Base-by-base conservation (phyloP, 192 early-diverging fungal genomes). In the Rhizoclosmatium globosum region DNA sequence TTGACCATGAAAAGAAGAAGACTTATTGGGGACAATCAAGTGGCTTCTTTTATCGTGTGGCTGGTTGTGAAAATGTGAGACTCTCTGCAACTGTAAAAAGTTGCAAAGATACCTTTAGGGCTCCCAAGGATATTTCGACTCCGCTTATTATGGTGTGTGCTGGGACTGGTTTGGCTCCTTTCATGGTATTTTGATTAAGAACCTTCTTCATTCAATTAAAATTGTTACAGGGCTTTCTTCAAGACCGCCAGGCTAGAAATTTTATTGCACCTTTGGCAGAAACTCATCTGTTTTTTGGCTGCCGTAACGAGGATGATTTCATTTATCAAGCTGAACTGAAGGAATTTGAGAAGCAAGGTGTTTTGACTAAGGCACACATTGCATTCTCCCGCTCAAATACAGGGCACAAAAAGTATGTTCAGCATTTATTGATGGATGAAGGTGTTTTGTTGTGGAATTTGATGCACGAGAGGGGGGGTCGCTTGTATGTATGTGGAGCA, bases 131-230 rank as follows among this genome's bases (percentile, higher is more conserved):
- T 42, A 39, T 68, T 2, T 87, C 85, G 21, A 71, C 72, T 0
- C 93, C 94, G 1, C 78, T 97, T 4, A 83, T 97, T 21, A 90
- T 97, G 92, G 89, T 96, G 39, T 94, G 92, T 4, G 94, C 96
- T 1, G 96, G 95, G 46, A 96, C 96, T 0, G 96, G 96, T 15
- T 87, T 98, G 4, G 92, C 95, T 4, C 95, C 96, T 0, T 95
- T 97, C 53, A 87, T 95, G 46, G 93, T 71, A 57, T 31, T 17
- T 68, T 68, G n/a, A 43, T 68, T 64, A 6, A 7, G 11, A 6
- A 64, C 43, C 6, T 13, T 68, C 6, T 68, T 68, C 43, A 46
- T 4, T 45, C 46, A 42, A 9, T 31, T 44, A 11, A 42, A 42
- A 42, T 45, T 68, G 7, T 53, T 42, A n/a, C 50, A 71, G 70